Evolutionary conservation across 2,329 filamentous ascomycete species (phyloP), one percentile per base, ranked within the genome.

Genomic region (Fusarium hostae): DNA sequence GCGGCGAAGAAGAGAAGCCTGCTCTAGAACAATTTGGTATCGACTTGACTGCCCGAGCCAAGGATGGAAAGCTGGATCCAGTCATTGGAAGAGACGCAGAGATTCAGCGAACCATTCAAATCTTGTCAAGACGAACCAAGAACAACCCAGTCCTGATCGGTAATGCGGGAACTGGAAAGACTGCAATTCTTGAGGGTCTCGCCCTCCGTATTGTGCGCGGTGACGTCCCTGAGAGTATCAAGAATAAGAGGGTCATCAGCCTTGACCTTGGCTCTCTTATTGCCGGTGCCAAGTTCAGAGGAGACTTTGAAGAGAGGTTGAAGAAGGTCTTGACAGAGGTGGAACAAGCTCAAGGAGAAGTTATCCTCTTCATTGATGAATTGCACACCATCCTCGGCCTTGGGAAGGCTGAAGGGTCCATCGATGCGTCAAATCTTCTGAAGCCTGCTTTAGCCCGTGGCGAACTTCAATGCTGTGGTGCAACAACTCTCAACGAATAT

Each of bases 141-240:
- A 98, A 98, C 77, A 97, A 97, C 73, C 95, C 95, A 0, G 95
- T 98, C 1, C 84, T 98, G n/a, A 97, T 98, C 64, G 95, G 95
- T 68, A 91, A 90, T 50, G 94, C 94, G 12, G 95, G 95, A 73
- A 97, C 94, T 0, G 95, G 95, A 68, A 98, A 98, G 84, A 98
- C 95, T 9, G 95, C 95, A 2, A 93, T 98, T 56, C 84, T 98
- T 6, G 95, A 98, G 82, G 95, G 95, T 3, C 85, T 98, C 41
- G 95, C 95, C 13, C 89, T 96, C 78, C 88, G 96, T 41, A 98
- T 99, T 72, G 92, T 98, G 3, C 88, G 91, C 71, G 95, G 95
- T 4, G 95, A 98, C 82, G 95, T 98, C 1, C 95, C 96, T 0
- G 96, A 98, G 81, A 97, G 94, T 74, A 92, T 99, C 80, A 97